Base-by-base conservation (phyloP, 805 yeast species). In the Zygosaccharomyces pseudorouxii region DNA sequence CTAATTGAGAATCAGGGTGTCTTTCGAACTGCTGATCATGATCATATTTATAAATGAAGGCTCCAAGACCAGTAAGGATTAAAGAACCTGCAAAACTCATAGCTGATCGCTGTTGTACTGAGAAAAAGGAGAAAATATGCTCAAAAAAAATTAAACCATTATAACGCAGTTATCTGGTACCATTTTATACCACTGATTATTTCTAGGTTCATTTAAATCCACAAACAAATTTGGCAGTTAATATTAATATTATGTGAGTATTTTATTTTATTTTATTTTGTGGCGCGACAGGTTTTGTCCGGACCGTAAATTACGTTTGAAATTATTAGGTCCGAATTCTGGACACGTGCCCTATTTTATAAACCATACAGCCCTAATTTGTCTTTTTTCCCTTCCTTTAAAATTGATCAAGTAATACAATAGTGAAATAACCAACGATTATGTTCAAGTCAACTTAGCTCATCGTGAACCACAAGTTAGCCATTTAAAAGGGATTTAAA, bases 51-150 rank as follows among this genome's bases (percentile, higher is more conserved):
- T 59, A 61, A 7, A 53, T 49, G 9, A 61, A 37, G 9, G 60
- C 68, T 12, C 68, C 68, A 23, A 63, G 41, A 9, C 60, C 68
- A 11, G 68, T 55, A 19, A 64, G 43, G 6, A 56, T 35, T 36
- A 64, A 52, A n/a, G 66, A 55, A 16, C 62, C 63, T n/a, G 57
- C 56, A 29, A 65, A 56, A 55, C 68, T 63, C 70, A 65, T 65
- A 7, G 23, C 16, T 27, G 28, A 25, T 9, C 4, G 28, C 28
- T 25, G 11, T 25, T 9, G 28, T 9, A 9, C 38, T 27, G 19
- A n/a, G 28, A 11, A 25, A 25, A 25, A 25, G 28, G 28, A 25
- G 23, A 22, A 22, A 22, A 22, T 22, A 22, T 22, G 23, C 23
- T 22, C 23, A 3, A 22, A 22, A 22, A 22, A 4, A 22, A 22